Conservation (phyloP, 495 filamentous ascomycete genomes). For the Peziza echinospora region DNA sequence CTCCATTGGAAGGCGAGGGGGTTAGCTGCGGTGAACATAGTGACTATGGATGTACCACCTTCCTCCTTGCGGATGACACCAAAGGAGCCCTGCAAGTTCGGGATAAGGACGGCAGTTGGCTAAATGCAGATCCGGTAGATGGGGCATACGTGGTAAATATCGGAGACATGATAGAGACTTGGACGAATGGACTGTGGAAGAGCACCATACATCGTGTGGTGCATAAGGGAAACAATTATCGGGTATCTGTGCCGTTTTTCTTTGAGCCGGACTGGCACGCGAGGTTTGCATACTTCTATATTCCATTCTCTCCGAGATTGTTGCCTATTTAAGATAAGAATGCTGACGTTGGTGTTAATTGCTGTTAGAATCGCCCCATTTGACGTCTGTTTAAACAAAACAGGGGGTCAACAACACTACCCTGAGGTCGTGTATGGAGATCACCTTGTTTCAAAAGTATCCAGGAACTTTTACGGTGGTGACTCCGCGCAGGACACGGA, state of each 20-base stretch:
- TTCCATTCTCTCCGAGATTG: no score
- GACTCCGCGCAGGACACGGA: neutral
- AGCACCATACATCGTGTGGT: conserved; percentile 37
- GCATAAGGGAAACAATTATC: conserved; percentile 25
- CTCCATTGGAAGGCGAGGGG: conserved; percentile 8
- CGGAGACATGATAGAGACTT: conserved; percentile 40
- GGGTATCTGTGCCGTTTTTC: conserved; percentile 39
- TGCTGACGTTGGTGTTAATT: no score
- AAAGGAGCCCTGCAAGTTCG: conserved; percentile 33
- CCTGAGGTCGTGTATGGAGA: conserved; percentile 7
- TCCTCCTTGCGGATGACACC: conserved; percentile 32
- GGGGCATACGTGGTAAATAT: conserved; percentile 45
- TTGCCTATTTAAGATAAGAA: no score
- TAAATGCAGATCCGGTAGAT: conserved; percentile 32
- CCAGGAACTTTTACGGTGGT: conserved; percentile 12
- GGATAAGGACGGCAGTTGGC: conserved; percentile 30
- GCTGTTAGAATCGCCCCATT: conserved; percentile 12
- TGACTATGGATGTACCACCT: conserved; percentile 36
- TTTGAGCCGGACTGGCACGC: conserved; percentile 22
- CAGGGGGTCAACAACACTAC: conserved; percentile 11
- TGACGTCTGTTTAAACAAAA: conserved; percentile 9
- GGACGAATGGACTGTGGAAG: conserved; percentile 38
- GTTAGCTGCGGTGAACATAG: conserved; percentile 36
- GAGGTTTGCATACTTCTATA: no score
- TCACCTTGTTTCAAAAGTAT: conserved; percentile 10